Base-by-base conservation (phyloP, 495 filamentous ascomycete species). In the Venustampulla echinocandica region DNA sequence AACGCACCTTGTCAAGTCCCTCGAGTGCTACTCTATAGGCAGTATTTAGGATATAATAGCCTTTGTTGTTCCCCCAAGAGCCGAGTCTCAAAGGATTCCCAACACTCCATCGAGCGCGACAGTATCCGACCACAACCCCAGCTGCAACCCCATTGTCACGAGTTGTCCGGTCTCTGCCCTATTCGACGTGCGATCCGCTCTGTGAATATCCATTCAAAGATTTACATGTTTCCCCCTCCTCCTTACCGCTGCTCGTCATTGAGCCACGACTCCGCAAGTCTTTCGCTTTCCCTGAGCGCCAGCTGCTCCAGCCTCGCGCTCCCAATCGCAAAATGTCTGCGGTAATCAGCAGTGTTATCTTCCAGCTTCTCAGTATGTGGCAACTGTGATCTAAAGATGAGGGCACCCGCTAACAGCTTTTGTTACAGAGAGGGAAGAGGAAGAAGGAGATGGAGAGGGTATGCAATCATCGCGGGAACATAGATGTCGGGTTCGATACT, bases 381-480 rank as follows among this genome's bases (percentile, higher is more conserved):
- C 20, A 7, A 19, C 10, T 33, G 32, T 1, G 24, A 3, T 22
- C 17, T 14, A 27, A 21, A 28, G 28, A 10, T 23, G 10, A 13
- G 17, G 28, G 13, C 28, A 46, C 13, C 11, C 18, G 34, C 35
- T 47, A 50, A 46, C 27, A 11, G 42, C 19, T 22, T 25, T 34
- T 42, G 17, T 42, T 27, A 38, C 51, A 77, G 74, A 60, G 51
- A 63, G 73, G 65, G 67, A 57, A 25, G 56, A 59, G 17, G 69
- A 75, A 35, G 74, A 76, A 48, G 65, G 64, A 39, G 71, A 72
- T 49, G 67, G 68, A 43, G 71, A 68, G 52, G 66, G 73, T 75
- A 67, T 47, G 64, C 47, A 24, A 41, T 28, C 44, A 28, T 20
- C 30, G 22, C 1, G 42, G 35, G 36, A 38, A 21, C 7, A 30